Evolutionary conservation across 305 asterid species (phyloP).

Genomic region (Fraxinus velutina): DNA sequence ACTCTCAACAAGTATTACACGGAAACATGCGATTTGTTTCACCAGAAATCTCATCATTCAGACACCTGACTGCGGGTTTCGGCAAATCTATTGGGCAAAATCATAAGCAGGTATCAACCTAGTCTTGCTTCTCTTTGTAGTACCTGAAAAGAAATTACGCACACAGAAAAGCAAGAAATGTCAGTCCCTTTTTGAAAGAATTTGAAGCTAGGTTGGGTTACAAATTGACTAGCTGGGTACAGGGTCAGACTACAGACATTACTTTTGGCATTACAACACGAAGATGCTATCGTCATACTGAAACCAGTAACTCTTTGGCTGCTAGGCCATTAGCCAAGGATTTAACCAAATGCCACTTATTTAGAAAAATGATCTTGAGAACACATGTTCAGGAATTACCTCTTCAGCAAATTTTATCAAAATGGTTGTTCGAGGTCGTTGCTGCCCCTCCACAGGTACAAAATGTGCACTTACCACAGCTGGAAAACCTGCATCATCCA

Average conservation of each 20-base stretch:
- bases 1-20: not conserved
- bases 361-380: not conserved
- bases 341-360: not conserved
- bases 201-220: not conserved
- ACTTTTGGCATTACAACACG: not conserved
- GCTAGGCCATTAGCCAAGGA: not conserved
- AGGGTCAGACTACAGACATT: not conserved
- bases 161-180: not conserved
- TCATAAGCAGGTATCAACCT: slow-evolving; percentile 34
- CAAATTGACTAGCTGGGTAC: not conserved
- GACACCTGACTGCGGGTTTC: not conserved
- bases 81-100: not conserved
- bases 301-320: not conserved
- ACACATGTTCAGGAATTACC: slow-evolving; percentile 39
- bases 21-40: not conserved
- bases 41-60: not conserved
- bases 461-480: slow-evolving; percentile 94
- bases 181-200: not conserved
- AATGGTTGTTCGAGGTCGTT: slow-evolving; percentile 84
- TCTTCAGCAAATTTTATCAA: slow-evolving; percentile 93
- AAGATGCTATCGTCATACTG: not conserved
- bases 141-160: slow-evolving; percentile 39
- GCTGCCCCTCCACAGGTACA: slow-evolving; percentile 96
- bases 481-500: slow-evolving; percentile 90
- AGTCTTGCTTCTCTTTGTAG: slow-evolving; percentile 70